Evolutionary conservation across 371 early-diverging fungal species (phyloP).

Genomic region (Mucor racemosus): DNA sequence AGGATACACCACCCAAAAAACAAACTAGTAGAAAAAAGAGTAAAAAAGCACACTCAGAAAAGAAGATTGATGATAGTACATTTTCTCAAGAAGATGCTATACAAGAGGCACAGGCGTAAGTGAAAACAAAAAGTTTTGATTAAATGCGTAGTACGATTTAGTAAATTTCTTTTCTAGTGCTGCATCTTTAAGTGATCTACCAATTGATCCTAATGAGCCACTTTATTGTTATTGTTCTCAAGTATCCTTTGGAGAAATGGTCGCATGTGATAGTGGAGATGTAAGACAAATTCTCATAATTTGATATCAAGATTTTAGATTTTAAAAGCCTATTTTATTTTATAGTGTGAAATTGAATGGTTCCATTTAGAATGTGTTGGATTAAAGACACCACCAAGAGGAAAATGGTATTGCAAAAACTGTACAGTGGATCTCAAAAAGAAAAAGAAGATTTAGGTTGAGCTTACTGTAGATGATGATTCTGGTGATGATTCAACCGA

Average conservation of each 20-base stretch:
- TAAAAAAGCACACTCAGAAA: background rate
- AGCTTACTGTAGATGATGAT: constrained; percentile 2
- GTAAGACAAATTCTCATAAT: constrained; percentile 46
- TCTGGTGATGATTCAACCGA: background rate
- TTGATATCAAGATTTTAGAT: background rate
- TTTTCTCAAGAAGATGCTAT: constrained; percentile 38
- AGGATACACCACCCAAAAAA: constrained; percentile 3
- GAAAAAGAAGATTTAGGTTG: constrained; percentile 44
- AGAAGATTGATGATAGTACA: background rate
- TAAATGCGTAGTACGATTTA: background rate
- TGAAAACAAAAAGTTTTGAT: background rate
- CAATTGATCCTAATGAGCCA: constrained; percentile 95
- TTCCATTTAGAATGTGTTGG: constrained; percentile 95
- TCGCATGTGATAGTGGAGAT: constrained; percentile 93
- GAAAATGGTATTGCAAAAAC: constrained; percentile 91
- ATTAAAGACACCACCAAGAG: constrained; percentile 79
- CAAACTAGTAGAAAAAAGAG: background rate
- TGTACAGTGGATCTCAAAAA: constrained; percentile 62
- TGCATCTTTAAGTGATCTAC: constrained; percentile 65
- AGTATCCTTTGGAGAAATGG: constrained; percentile 97
- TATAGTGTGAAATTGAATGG: constrained; percentile 92
- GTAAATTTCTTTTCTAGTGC: constrained; percentile 26
- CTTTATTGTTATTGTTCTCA: constrained; percentile 93
- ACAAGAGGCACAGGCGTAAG: constrained; percentile 50
- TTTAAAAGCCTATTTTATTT: background rate